phyloP scores from a whole-genome alignment of 106 monocot species.

The Dendrobium chrysotoxum region DNA sequence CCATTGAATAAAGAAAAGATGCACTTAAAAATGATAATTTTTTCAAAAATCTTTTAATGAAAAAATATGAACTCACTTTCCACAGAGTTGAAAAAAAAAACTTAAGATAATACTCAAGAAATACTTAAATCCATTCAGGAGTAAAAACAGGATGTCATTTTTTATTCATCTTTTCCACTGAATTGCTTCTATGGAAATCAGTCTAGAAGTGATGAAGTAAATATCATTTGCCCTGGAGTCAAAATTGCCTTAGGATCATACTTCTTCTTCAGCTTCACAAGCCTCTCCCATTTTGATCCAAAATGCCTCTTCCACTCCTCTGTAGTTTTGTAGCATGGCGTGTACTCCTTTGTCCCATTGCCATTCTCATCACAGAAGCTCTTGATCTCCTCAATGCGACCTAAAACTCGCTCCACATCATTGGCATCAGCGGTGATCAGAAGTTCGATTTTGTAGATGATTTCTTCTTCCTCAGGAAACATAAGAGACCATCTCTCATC shows the following conservation, averaged over 20 bases:
- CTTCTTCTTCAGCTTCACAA: constrained; percentile 39
- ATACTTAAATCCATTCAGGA: too few species aligned
- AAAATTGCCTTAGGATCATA: constrained; percentile 89
- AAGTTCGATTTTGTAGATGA: constrained; percentile 63
- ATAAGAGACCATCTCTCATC: constrained; percentile 9
- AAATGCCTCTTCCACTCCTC: constrained; percentile 83
- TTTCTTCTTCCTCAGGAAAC: constrained; percentile 8
- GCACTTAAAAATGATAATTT: too few species aligned
- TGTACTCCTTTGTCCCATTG: constrained; percentile 70
- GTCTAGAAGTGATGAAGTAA: constrained; percentile 6
- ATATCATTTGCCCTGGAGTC: constrained; percentile 89
- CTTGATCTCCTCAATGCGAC: constrained; percentile 42
- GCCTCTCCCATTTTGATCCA: constrained; percentile 59
- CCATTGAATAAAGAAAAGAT: too few species aligned
- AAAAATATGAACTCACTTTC: too few species aligned
- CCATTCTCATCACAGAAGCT: constrained; percentile 42
- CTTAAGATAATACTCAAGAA: too few species aligned
- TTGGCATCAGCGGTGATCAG: constrained; percentile 47
- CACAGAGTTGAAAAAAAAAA: too few species aligned
- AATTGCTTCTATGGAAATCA: too few species aligned
- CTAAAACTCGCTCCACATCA: constrained; percentile 29
- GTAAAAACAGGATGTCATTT: too few species aligned
- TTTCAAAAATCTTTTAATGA: too few species aligned
- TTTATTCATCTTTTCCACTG: too few species aligned
- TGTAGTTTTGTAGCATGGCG: constrained; percentile 61